Evolutionary conservation across 208 protist genomes (phyloP).

Genomic region (Acanthamoeba castellanii): DNA sequence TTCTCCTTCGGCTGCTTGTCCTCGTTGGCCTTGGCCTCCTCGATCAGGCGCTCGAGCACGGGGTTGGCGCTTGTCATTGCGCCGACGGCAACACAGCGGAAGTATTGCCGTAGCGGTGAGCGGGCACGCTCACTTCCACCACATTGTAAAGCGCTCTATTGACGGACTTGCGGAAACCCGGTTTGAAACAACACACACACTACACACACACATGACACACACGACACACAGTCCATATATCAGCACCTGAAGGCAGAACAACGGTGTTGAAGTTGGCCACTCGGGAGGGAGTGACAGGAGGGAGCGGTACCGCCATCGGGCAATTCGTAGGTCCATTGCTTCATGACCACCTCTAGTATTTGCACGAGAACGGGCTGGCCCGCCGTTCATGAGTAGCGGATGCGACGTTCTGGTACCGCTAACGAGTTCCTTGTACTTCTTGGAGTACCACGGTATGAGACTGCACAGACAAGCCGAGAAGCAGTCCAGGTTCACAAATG

Average conservation of each 20-base stretch:
- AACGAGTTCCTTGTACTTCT: constrained; percentile 10
- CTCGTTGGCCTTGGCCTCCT: neutral
- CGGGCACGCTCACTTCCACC: neutral
- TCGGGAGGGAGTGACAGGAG: too few relatives aligned
- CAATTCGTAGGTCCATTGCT: neutral
- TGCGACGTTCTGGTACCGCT: constrained; percentile 21
- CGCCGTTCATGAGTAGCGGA: constrained; percentile 32
- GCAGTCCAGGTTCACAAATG: too few relatives aligned
- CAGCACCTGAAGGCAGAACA: too few relatives aligned
- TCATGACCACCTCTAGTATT: neutral
- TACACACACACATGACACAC: too few relatives aligned
- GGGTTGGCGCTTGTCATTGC: neutral
- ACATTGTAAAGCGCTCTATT: neutral
- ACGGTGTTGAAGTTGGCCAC: too few relatives aligned
- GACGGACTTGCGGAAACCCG: neutral
- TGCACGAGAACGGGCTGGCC: neutral
- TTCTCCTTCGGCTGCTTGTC: constrained; percentile 4
- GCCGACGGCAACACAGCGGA: neutral
- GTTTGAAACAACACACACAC: neutral
- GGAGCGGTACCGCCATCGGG: neutral
- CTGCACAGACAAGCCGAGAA: neutral
- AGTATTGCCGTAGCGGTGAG: neutral
- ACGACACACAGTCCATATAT: neutral
- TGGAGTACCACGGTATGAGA: neutral
- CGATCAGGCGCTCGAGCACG: neutral